A percentile compares a stretch with the other conserved stretches of the same genome.
Evolutionary conservation across 106 monocot genomes (phyloP).

Genomic region (Agapanthus africanus): DNA sequence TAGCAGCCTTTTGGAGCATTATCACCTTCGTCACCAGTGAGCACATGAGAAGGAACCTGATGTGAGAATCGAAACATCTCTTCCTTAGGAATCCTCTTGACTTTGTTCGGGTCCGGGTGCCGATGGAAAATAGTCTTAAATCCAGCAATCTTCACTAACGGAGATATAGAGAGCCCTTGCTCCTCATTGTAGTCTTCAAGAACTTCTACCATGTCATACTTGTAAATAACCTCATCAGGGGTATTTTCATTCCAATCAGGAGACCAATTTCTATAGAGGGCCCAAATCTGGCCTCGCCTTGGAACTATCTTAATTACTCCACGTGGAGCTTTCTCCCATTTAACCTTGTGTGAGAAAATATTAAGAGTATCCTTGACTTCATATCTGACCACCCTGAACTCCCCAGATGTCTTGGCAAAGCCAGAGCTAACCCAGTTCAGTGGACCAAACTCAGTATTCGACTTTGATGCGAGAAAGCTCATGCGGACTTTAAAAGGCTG

Average conservation of each 20-base stretch:
- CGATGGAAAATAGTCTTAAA: slow-evolving; percentile 36
- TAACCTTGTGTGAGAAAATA: slow-evolving; percentile 51
- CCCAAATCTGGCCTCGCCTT: slow-evolving; percentile 49
- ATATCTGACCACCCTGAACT: slow-evolving; percentile 48
- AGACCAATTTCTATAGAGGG: slow-evolving; percentile 56
- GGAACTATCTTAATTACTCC: slow-evolving; percentile 44
- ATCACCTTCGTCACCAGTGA: slow-evolving; percentile 33
- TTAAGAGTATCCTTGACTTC: slow-evolving; percentile 33
- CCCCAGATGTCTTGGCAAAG: slow-evolving; percentile 53
- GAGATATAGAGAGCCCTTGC: slow-evolving; percentile 20
- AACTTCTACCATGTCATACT: slow-evolving; percentile 70
- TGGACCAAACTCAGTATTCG: slow-evolving; percentile 42
- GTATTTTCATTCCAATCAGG: slow-evolving; percentile 48
- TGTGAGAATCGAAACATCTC: slow-evolving; percentile 51
- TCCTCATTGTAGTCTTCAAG: slow-evolving; percentile 40
- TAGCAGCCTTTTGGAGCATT: slow-evolving; percentile 37
- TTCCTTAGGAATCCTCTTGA: slow-evolving; percentile 32
- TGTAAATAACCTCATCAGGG: slow-evolving; percentile 44
- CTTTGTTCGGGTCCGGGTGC: slow-evolving; percentile 19
- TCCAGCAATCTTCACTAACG: slow-evolving; percentile 34
- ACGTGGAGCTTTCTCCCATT: slow-evolving; percentile 41
- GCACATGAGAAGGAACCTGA: slow-evolving; percentile 34
- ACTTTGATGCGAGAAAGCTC: slow-evolving; percentile 46
- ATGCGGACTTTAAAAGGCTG: slow-evolving; percentile 54
- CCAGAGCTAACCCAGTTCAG: slow-evolving; percentile 55